A percentile compares a stretch with the other conserved stretches of the same genome.
Evolutionary conservation across 345 rosid species (phyloP).

Genomic region (Hibiscus mutabilis): DNA sequence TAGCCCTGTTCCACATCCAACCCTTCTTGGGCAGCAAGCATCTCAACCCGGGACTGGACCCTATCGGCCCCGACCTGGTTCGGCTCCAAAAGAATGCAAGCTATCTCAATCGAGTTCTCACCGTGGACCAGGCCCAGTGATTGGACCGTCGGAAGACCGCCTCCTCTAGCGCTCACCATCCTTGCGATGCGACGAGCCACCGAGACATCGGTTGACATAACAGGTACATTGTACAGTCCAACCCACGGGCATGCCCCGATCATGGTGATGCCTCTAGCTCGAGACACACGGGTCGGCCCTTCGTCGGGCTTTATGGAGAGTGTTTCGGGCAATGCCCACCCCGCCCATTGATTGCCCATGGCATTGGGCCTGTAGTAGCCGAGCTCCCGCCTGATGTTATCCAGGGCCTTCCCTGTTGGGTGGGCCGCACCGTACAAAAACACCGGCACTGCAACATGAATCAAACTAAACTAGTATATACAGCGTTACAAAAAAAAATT

Average conservation of each 20-base stretch:
- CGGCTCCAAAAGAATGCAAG: slow-evolving; percentile 60
- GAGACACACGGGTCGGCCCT: slow-evolving; percentile 40
- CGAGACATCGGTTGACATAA: slow-evolving; percentile 37
- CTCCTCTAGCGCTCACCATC: slow-evolving; percentile 59
- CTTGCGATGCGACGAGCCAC: slow-evolving; percentile 37
- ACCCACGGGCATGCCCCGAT: slow-evolving; percentile 55
- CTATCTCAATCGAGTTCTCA: slow-evolving; percentile 43
- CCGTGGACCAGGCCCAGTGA: slow-evolving; percentile 45
- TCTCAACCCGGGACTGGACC: slow-evolving; percentile 48
- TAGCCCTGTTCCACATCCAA: slow-evolving; percentile 56
- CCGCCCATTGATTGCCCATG: slow-evolving; percentile 54
- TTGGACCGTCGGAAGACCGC: slow-evolving; percentile 60
- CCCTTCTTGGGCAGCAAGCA: slow-evolving; percentile 45
- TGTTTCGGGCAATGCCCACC: slow-evolving; percentile 31
- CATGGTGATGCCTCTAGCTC: slow-evolving; percentile 37
- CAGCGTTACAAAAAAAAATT: not conserved
- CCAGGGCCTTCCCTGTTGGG: slow-evolving; percentile 46
- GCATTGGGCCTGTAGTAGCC: slow-evolving; percentile 55
- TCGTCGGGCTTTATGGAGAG: slow-evolving; percentile 36
- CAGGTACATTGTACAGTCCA: slow-evolving; percentile 41
- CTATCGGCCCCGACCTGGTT: slow-evolving; percentile 48
- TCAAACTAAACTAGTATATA: not conserved
- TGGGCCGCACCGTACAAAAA: slow-evolving; percentile 56
- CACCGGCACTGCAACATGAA: slow-evolving; percentile 44
- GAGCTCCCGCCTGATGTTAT: slow-evolving; percentile 49